Evolutionary conservation across 768 basidiomycete genomes (phyloP).

Genomic region (Cystofilobasidium macerans): DNA sequence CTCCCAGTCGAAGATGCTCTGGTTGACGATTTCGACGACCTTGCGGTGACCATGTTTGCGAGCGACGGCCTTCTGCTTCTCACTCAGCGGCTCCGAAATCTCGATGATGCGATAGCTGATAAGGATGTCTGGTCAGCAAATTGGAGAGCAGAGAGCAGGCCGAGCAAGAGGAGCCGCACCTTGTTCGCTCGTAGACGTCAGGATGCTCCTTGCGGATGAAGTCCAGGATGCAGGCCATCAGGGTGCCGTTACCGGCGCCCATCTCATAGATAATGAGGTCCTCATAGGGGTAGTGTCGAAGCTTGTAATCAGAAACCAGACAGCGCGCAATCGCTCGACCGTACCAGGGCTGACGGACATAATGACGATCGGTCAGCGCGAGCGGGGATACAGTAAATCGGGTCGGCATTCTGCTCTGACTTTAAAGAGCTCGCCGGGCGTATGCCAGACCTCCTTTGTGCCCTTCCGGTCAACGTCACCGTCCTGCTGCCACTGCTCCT

Average conservation of each 20-base stretch:
- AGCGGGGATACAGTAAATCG: not conserved
- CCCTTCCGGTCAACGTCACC: constrained; percentile 49
- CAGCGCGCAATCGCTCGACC: constrained; percentile 81
- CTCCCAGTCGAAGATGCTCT: constrained; percentile 79
- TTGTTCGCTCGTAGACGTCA: constrained; percentile 83
- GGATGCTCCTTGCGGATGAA: constrained; percentile 61
- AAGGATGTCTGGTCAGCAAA: not conserved
- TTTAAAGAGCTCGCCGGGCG: constrained; percentile 94
- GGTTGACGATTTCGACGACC: constrained; percentile 57
- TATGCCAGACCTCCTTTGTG: constrained; percentile 90
- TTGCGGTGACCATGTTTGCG: constrained; percentile 45
- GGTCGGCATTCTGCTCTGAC: constrained; percentile 44
- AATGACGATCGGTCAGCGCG: not conserved
- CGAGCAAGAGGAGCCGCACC: not conserved
- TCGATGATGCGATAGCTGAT: constrained; percentile 78
- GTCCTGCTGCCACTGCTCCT: constrained; percentile 30
- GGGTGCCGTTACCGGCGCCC: constrained; percentile 92
- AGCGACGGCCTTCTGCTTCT: constrained; percentile 47
- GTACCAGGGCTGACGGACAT: constrained; percentile 66
- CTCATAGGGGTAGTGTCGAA: constrained; percentile 91
- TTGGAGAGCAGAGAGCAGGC: not conserved
- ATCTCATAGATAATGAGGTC: constrained; percentile 95
- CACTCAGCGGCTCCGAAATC: constrained; percentile 69
- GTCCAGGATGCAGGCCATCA: constrained; percentile 78
- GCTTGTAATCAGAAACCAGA: constrained; percentile 79